Conservation (phyloP, 2,329 filamentous ascomycete genomes). For the Xylaria sp. region DNA sequence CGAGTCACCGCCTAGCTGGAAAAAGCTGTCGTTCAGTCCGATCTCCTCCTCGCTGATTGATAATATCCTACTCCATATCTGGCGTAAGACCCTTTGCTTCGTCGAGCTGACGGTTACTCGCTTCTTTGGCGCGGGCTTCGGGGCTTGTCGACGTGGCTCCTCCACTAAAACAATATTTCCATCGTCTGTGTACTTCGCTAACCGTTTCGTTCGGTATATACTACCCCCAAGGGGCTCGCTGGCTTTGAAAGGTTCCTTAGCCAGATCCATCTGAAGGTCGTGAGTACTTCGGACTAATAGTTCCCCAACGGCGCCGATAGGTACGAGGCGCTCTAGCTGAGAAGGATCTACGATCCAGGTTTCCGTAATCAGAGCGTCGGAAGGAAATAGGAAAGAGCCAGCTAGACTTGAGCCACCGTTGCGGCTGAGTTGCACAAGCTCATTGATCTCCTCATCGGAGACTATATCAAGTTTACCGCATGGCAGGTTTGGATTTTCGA, state of each 20-base stretch:
- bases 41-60: slow-evolving; percentile 52
- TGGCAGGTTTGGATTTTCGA: slow-evolving; percentile 43
- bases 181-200: slow-evolving; percentile 47
- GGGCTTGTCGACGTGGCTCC: slow-evolving; percentile 25
- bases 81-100: slow-evolving; percentile 51
- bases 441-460: slow-evolving; percentile 42
- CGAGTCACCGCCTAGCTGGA: slow-evolving; percentile 65
- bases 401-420: slow-evolving; percentile 31
- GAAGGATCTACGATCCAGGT: slow-evolving; percentile 50
- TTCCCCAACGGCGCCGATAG: slow-evolving; percentile 51
- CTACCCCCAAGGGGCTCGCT: slow-evolving; percentile 29
- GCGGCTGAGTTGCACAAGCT: slow-evolving; percentile 42
- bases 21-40: slow-evolving; percentile 62
- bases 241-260: slow-evolving; percentile 41
- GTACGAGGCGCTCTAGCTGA: slow-evolving; percentile 45
- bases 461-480: slow-evolving; percentile 46
- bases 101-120: slow-evolving; percentile 47
- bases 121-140: slow-evolving; percentile 31
- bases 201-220: slow-evolving; percentile 49
- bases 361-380: slow-evolving; percentile 36
- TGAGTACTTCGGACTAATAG: slow-evolving; percentile 47
- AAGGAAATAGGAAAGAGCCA: slow-evolving; percentile 26
- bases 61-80: slow-evolving; percentile 56
- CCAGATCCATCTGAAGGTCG: slow-evolving; percentile 33
- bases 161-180: slow-evolving; percentile 41